Percentiles rank a stretch among this genome's conserved stretches.
Conservation (phyloP, 768 basidiomycete species). For the Agrocybe chaxingu region DNA sequence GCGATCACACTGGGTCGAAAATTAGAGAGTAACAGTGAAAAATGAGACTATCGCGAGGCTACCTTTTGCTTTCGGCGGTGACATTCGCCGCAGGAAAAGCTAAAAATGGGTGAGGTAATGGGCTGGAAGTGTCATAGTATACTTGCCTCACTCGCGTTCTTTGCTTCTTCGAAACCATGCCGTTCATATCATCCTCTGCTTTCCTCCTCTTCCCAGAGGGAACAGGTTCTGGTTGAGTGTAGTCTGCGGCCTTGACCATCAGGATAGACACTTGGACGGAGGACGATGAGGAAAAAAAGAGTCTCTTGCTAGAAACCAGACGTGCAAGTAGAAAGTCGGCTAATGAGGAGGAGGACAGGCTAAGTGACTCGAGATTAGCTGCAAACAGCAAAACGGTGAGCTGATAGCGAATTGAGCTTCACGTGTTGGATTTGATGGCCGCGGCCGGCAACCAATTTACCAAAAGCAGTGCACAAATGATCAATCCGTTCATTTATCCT, state of each 20-base stretch:
- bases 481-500: too few species aligned
- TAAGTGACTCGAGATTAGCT: conserved; percentile 8
- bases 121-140: conserved; percentile 3
- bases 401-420: too few species aligned
- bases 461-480: too few species aligned
- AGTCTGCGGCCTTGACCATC: conserved; percentile 37
- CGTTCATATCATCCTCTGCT: conserved; percentile 52
- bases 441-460: too few species aligned
- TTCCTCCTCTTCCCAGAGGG: conserved; percentile 57
- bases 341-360: background rate
- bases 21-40: conserved; percentile 4
- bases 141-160: conserved; percentile 74
- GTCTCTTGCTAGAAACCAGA: background rate
- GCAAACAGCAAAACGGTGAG: background rate
- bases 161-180: conserved; percentile 56
- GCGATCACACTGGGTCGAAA: conserved; percentile 66
- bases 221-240: conserved; percentile 21
- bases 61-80: conserved; percentile 90
- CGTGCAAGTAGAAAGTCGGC: background rate
- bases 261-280: conserved; percentile 15
- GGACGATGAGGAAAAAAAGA: background rate
- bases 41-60: conserved; percentile 1
- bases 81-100: conserved; percentile 86
- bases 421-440: too few species aligned
- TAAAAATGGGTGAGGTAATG: conserved; percentile 24